A percentile compares a stretch with the other conserved stretches of the same genome.
Evolutionary conservation across 768 basidiomycete genomes (phyloP).

Genomic region (Suillus subaureus): DNA sequence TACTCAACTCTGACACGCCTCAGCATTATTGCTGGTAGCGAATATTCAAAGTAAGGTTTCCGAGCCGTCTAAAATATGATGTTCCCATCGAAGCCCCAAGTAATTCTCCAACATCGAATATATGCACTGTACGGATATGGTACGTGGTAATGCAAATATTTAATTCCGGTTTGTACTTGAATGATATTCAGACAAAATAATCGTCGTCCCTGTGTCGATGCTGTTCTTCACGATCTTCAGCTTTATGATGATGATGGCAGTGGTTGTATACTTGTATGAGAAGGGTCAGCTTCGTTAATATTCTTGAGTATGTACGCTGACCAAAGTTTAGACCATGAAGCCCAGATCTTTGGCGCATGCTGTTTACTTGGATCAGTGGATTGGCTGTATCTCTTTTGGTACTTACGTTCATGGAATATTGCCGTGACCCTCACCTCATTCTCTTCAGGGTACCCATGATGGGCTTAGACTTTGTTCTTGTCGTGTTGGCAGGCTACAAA

Average conservation of each 20-base stretch:
- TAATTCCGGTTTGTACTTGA: neutral
- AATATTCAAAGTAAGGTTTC: constrained; percentile 10
- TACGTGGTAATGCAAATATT: neutral
- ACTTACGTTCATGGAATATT: neutral
- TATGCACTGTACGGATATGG: constrained; percentile 9
- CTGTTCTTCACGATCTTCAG: constrained; percentile 6
- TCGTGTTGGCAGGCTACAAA: constrained; percentile 11
- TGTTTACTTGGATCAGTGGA: neutral
- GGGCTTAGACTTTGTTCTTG: constrained; percentile 12
- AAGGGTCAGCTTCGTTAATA: neutral
- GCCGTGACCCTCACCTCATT: neutral
- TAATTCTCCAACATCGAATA: constrained; percentile 10
- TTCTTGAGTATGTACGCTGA: neutral
- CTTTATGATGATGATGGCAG: constrained; percentile 9
- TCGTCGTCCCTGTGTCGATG: constrained; percentile 4
- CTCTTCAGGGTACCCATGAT: constrained; percentile 9
- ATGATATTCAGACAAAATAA: constrained; percentile 3
- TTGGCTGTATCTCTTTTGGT: constrained; percentile 14
- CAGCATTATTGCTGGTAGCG: constrained; percentile 5
- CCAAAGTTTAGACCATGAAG: constrained; percentile 1
- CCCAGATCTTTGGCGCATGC: constrained; percentile 7
- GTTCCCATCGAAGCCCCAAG: neutral
- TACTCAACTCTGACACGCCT: neutral
- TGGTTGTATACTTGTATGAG: constrained; percentile 1
- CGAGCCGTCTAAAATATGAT: neutral